These are phyloP conservation scores for Colletotrichum cordylinicola DNA, from an alignment of 2,329 filamentous ascomycete species.

Conservation along the genomic window DNA sequence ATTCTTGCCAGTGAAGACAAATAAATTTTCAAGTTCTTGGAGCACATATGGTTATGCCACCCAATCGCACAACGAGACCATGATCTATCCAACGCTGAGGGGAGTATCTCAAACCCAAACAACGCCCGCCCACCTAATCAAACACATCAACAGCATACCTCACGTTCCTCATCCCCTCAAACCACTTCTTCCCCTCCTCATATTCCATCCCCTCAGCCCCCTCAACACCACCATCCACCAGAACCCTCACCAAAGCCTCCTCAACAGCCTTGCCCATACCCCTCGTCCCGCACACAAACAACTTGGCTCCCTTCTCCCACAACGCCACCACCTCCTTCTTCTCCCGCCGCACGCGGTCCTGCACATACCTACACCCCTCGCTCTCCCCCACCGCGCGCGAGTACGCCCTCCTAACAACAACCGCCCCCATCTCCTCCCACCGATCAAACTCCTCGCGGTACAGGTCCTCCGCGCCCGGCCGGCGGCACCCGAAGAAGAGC, in stretches of 20 bases:
- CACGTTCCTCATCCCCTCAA: conserved; percentile 56
- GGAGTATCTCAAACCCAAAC: background rate
- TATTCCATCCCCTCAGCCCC: conserved; percentile 30
- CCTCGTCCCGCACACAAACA: conserved; percentile 67
- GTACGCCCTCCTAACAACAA: conserved; percentile 66
- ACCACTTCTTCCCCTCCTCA: conserved; percentile 50
- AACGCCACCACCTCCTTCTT: conserved; percentile 33
- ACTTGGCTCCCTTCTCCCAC: conserved; percentile 47
- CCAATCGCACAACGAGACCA: accelerated
- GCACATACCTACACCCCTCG: conserved; percentile 54
- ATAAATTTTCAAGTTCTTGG: accelerated
- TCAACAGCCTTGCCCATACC: conserved; percentile 47
- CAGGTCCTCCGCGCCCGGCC: conserved; percentile 46
- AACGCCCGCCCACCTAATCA: conserved; percentile 38
- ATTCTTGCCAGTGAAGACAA: background rate
- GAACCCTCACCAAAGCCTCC: conserved; percentile 28
- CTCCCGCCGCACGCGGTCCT: conserved; percentile 46
- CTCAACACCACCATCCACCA: conserved; percentile 28
- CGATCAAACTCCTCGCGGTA: conserved; percentile 47
- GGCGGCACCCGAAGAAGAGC: conserved; percentile 56
- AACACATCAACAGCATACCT: conserved; percentile 68
- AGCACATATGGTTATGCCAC: background rate
- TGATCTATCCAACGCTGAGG: background rate
- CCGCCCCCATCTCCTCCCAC: conserved; percentile 53
- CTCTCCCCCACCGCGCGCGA: conserved; percentile 44